A percentile compares a stretch with the other conserved stretches of the same genome.
Evolutionary conservation across 2,329 filamentous ascomycete genomes (phyloP).

Genomic region (Colletotrichum cuscutae): DNA sequence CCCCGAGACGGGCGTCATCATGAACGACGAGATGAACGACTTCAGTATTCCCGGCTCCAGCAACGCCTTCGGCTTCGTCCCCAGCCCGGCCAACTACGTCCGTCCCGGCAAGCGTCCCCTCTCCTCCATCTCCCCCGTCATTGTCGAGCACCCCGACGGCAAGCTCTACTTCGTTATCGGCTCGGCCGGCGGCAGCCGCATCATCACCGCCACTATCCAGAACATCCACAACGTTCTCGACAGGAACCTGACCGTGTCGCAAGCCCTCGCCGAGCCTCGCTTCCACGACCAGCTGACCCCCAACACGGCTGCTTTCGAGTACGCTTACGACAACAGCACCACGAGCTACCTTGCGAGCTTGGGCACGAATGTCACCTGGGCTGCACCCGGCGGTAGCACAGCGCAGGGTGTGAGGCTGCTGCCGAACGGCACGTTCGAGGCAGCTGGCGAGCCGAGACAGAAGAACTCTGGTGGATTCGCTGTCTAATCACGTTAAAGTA

Average conservation of each 20-base stretch:
- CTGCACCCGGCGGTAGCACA: constrained; percentile 72
- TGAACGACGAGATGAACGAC: constrained; percentile 74
- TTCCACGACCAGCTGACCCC: constrained; percentile 88
- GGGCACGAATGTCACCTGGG: constrained; percentile 81
- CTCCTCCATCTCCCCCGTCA: constrained; percentile 80
- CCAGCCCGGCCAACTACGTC: constrained; percentile 80
- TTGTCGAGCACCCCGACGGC: constrained; percentile 77
- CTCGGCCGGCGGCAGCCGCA: constrained; percentile 84
- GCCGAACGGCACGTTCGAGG: constrained; percentile 77
- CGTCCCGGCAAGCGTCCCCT: constrained; percentile 81
- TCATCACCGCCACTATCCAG: constrained; percentile 86
- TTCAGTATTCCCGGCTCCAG: constrained; percentile 79
- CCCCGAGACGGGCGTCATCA: constrained; percentile 83
- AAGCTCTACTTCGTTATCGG: constrained; percentile 78
- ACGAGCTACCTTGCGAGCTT: constrained; percentile 72
- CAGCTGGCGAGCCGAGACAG: constrained; percentile 85
- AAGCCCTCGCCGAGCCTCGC: constrained; percentile 75
- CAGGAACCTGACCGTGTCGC: constrained; percentile 64
- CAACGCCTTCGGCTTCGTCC: constrained; percentile 83
- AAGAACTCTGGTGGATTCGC: constrained; percentile 74
- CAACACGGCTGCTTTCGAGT: constrained; percentile 76
- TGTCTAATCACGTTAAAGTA: constrained; percentile 44
- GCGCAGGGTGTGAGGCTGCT: constrained; percentile 78
- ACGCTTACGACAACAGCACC: constrained; percentile 75
- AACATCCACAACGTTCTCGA: constrained; percentile 81